Evolutionary conservation across 306 rosid species (phyloP), one percentile per base, ranked within the genome.

Genomic region (Astragalus glycyphyllos): DNA sequence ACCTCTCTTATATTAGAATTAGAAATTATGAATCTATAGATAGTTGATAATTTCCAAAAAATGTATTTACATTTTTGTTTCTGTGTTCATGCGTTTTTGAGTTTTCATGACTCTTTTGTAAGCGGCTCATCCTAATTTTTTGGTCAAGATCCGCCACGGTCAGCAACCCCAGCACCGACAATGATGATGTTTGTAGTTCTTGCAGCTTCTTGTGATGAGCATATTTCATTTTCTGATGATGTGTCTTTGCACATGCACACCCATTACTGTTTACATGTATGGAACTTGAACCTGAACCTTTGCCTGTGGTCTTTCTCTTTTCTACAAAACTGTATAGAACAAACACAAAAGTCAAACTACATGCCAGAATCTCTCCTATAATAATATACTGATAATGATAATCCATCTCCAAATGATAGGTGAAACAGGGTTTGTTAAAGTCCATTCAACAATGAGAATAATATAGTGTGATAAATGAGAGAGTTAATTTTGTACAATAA

Each of bases 111-210:
- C n/a, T n/a, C n/a, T n/a, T n/a, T n/a, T n/a, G n/a, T n/a, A n/a
- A n/a, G n/a, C n/a, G n/a, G n/a, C n/a, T n/a, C n/a, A n/a, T n/a
- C n/a, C n/a, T n/a, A n/a, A n/a, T n/a, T n/a, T n/a, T n/a, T n/a
- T n/a, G n/a, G n/a, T n/a, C n/a, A n/a, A n/a, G n/a, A n/a, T n/a
- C n/a, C n/a, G n/a, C n/a, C n/a, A n/a, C n/a, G n/a, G n/a, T n/a
- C 86, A 50, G 83, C 86, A 78, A 82, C 86, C 0, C 86, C 86
- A 64, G 86, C 86, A 69, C 86, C 86, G 7, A 82, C 86, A 69
- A 78, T 57, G 71, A 82, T 74, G 37, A 82, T 58, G 5, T 82
- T 83, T 0, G 51, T 7, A 17, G 20, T 54, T 66, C 45, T 71
- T 68, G 8, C 41, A 77, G 12, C 57, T 14, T 78, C 83, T 11